These are phyloP conservation scores for Harringtonia lauricola DNA, from an alignment of 2,329 filamentous ascomycete species.

Conservation along the genomic window DNA sequence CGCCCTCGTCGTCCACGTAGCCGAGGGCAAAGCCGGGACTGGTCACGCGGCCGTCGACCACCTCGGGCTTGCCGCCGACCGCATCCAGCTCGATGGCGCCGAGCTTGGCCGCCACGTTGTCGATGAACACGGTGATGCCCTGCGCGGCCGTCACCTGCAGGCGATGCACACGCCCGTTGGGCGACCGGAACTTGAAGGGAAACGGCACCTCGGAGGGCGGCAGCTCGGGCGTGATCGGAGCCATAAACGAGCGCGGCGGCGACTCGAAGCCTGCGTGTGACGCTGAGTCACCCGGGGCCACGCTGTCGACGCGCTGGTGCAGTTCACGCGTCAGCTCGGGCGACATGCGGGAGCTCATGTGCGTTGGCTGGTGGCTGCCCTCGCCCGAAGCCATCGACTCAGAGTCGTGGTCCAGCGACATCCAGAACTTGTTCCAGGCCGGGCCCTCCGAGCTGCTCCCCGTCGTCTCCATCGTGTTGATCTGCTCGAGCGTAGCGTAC, in stretches of 20 bases:
- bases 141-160: constrained; percentile 73
- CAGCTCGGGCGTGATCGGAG: constrained; percentile 37
- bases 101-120: constrained; percentile 71
- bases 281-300: constrained; percentile 87
- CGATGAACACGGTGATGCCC: constrained; percentile 70
- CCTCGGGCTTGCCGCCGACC: constrained; percentile 69
- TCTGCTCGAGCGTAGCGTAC: constrained; percentile 94
- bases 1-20: constrained; percentile 94
- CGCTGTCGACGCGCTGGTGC: constrained; percentile 54
- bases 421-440: constrained; percentile 99
- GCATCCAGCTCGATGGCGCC: constrained; percentile 62
- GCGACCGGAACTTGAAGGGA: constrained; percentile 98
- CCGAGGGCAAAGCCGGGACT: constrained; percentile 80
- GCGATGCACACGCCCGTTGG: constrained; percentile 85
- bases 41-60: constrained; percentile 72
- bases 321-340: constrained; percentile 56
- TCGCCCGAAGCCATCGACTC: constrained; percentile 95
- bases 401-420: constrained; percentile 87
- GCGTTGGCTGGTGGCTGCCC: constrained; percentile 59
- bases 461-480: constrained; percentile 83
- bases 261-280: constrained; percentile 81
- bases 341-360: constrained; percentile 50
- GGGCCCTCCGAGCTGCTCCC: constrained; percentile 93
- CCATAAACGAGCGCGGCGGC: constrained; percentile 52
- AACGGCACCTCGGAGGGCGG: constrained; percentile 66